These are phyloP conservation scores for Rugonectria rugulosa DNA, from an alignment of 2,329 filamentous ascomycete species.

Conservation along the genomic window DNA sequence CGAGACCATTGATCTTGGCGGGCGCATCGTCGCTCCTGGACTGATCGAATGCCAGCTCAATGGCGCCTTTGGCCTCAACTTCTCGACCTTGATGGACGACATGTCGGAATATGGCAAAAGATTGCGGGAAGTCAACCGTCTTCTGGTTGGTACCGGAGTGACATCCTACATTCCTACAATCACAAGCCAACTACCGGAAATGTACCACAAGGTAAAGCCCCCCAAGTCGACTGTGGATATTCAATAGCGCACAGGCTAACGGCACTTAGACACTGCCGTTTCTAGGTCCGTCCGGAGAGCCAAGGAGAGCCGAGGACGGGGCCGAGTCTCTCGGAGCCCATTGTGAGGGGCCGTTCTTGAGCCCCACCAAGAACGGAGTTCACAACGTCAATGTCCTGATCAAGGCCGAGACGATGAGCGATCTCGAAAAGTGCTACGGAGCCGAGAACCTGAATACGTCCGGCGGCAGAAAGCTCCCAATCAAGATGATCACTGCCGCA, in stretches of 20 bases:
- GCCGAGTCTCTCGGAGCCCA: conserved; percentile 90
- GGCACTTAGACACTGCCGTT: conserved; percentile 70
- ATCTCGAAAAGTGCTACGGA: conserved; percentile 78
- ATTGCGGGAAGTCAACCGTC: conserved; percentile 74
- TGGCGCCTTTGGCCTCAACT: conserved; percentile 92
- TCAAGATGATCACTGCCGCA: conserved; percentile 87
- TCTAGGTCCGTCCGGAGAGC: conserved; percentile 73
- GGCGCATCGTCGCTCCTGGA: conserved; percentile 84
- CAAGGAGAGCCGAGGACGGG: conserved; percentile 70
- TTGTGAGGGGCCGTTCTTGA: conserved; percentile 90
- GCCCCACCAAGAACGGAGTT: conserved; percentile 82
- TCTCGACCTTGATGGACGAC: conserved; percentile 77
- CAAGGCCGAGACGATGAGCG: conserved; percentile 67
- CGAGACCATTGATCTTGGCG: conserved; percentile 77
- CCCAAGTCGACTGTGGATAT: conserved; percentile 5
- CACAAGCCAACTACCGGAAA: conserved; percentile 79
- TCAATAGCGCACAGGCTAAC: conserved; percentile 33
- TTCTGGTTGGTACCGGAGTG: conserved; percentile 79
- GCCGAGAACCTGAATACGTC: conserved; percentile 65
- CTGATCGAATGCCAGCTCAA: conserved; percentile 94
- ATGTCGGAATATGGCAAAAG: conserved; percentile 74
- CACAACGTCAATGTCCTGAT: conserved; percentile 79
- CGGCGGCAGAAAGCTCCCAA: conserved; percentile 49
- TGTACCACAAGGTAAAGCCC: conserved; percentile 74
- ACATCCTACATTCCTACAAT: conserved; percentile 89